Percentiles rank a stretch among this genome's conserved stretches.
Evolutionary conservation across 768 basidiomycete species (phyloP).

Genomic region (Epithele typhae): DNA sequence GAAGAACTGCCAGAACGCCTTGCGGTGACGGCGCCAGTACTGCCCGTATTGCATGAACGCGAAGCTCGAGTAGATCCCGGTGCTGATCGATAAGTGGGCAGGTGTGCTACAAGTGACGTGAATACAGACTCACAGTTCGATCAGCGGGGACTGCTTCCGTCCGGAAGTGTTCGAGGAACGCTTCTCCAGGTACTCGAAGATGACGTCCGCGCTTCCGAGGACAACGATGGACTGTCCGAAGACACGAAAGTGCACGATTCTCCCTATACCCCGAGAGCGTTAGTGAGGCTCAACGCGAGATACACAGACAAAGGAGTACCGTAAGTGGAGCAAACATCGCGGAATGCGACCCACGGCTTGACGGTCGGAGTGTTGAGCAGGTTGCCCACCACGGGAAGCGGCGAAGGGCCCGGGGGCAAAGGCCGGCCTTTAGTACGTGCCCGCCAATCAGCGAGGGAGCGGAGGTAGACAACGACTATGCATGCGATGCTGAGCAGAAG

Average conservation of each 20-base stretch:
- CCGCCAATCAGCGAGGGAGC: not conserved
- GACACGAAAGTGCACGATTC: constrained; percentile 3
- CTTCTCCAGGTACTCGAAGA: constrained; percentile 25
- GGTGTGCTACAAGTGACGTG: too few species aligned
- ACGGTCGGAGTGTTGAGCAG: not conserved
- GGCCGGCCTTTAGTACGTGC: not conserved
- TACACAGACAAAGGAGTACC: not conserved
- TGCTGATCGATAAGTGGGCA: too few species aligned
- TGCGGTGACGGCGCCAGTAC: constrained; percentile 5
- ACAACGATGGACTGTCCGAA: constrained; percentile 11
- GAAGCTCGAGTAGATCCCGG: not conserved
- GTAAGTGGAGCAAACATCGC: not conserved
- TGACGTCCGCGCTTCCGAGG: constrained; percentile 20
- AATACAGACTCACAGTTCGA: not conserved
- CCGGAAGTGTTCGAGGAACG: constrained; percentile 25
- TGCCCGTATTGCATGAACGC: constrained; percentile 4
- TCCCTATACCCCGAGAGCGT: not conserved
- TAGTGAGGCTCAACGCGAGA: not conserved
- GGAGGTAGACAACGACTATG: not conserved
- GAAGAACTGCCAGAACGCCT: constrained; percentile 8
- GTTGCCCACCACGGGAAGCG: constrained; percentile 1
- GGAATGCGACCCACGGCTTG: not conserved
- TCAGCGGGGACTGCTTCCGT: constrained; percentile 3
- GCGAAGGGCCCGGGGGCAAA: constrained; percentile 1
- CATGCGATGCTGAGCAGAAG: too few species aligned